These are phyloP conservation scores for Colletotrichum echinochloae DNA, from an alignment of 2,329 filamentous ascomycete species.

Conservation along the genomic window DNA sequence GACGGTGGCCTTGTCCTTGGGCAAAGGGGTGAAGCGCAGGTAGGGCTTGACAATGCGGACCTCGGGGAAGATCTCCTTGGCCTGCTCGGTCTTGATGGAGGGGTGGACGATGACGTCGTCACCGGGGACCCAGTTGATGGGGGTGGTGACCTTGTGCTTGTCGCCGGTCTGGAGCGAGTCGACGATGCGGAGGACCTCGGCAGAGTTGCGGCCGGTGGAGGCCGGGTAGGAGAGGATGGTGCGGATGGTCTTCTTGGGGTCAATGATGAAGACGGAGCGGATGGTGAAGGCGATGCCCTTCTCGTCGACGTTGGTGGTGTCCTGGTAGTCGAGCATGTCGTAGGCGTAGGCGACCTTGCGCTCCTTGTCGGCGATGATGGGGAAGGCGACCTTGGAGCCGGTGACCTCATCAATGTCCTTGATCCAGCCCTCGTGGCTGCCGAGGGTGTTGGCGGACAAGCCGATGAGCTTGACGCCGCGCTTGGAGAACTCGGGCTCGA, in stretches of 20 bases:
- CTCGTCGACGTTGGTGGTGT: conserved; percentile 82
- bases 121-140: conserved; percentile 89
- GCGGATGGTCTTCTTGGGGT: conserved; percentile 93
- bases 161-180: conserved; percentile 86
- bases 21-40: conserved; percentile 77
- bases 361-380: conserved; percentile 84
- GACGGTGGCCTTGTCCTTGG: conserved; percentile 63
- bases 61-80: conserved; percentile 87
- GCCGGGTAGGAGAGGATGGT: conserved; percentile 94
- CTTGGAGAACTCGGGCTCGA: conserved; percentile 88
- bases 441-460: conserved; percentile 86
- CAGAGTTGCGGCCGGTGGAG: conserved; percentile 85
- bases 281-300: conserved; percentile 94
- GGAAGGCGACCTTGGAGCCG: conserved; percentile 77
- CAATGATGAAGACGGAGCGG: conserved; percentile 93
- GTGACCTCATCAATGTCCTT: conserved; percentile 87
- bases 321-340: conserved; percentile 87
- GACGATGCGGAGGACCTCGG: conserved; percentile 82
- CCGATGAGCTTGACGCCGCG: conserved; percentile 92
- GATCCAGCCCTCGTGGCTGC: conserved; percentile 90
- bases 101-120: conserved; percentile 95
- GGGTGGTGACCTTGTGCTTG: conserved; percentile 88
- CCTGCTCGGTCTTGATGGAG: conserved; percentile 83
- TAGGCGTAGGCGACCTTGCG: conserved; percentile 81
- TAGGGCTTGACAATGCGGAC: conserved; percentile 77